Evolutionary conservation across 345 rosid species (phyloP), one percentile per base, ranked within the genome.

Genomic region (Orychophragmus violaceus): DNA sequence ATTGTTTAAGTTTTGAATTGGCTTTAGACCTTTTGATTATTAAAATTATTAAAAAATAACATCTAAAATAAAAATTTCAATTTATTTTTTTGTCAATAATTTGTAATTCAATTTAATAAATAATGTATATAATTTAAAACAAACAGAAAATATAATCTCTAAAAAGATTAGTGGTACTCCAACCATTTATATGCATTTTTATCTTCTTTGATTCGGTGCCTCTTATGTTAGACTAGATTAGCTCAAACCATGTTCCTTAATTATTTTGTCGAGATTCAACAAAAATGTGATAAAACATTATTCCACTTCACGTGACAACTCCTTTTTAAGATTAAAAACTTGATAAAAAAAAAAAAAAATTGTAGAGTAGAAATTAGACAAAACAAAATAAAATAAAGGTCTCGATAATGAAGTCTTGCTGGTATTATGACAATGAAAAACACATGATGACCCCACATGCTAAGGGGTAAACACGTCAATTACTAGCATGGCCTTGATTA

Each of bases 191-290:
- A 29, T 29, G 19, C 6, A 5, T 6, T 21, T 52, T 6, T 53
- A 5, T 53, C 39, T 41, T 51, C 10, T 37, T 24, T 65, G 9
- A 37, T 27, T 25, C 18, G 6, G 29, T 18, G 50, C 44, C 30
- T 29, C 41, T 54, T 41, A 21, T 21, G 19, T 19, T 5, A 55
- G 42, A 54, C 70, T 28, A 55, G 27, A 54, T 23, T 25, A 55
- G 63, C 44, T 42, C 22, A 66, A 67, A 39, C 1, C 72, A 68
- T 59, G 64, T 57, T 54, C 14, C 5, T 23, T 45, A 23, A 57
- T 17, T 57, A 14, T 23, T 33, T 58, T 68, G 58, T 58, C 64
- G n/a, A 57, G 48, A 16, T 11, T 33, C 64, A 57, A 58, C 59
- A 35, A 24, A 33, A 7, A 23, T 58, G 48, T 58, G 72, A 58